These are phyloP conservation scores for Cyberlindnera amylophila DNA, from an alignment of 805 yeast genomes.

Conservation along the genomic window DNA sequence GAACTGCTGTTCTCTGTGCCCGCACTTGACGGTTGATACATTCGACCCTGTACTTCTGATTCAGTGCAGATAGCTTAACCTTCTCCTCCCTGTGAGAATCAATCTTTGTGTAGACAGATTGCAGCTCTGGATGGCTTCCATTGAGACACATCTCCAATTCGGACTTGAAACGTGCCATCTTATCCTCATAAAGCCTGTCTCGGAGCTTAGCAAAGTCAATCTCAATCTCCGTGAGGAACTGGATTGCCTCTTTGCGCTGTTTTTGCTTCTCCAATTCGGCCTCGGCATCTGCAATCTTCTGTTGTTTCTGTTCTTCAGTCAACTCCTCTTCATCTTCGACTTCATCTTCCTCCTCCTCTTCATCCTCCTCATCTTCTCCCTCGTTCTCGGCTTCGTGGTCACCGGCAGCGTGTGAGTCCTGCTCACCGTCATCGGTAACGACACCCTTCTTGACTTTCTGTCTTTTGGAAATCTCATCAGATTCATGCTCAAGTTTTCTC, in stretches of 20 bases:
- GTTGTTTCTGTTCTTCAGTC: slow-evolving; percentile 22
- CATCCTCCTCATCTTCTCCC: slow-evolving; percentile 19
- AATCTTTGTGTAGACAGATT: slow-evolving; percentile 65
- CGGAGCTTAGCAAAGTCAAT: slow-evolving; percentile 80
- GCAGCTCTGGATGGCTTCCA: slow-evolving; percentile 89
- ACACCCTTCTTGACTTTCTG: slow-evolving; percentile 4
- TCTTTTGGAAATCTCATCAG: slow-evolving; percentile 17
- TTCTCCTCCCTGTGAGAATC: slow-evolving; percentile 72
- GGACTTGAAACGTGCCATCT: slow-evolving; percentile 67
- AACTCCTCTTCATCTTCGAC: slow-evolving; percentile 24
- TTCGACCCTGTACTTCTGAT: slow-evolving; percentile 61
- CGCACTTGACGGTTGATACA: slow-evolving; percentile 79
- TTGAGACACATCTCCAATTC: slow-evolving; percentile 83
- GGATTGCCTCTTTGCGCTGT: slow-evolving; percentile 59
- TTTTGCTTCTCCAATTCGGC: slow-evolving; percentile 32
- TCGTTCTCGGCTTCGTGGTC: slow-evolving; percentile 13
- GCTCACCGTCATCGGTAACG: slow-evolving; percentile 19
- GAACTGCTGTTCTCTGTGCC: slow-evolving; percentile 74
- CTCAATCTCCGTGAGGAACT: slow-evolving; percentile 75
- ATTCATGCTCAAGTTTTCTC: slow-evolving; percentile 9
- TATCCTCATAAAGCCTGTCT: slow-evolving; percentile 82
- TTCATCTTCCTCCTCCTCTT: slow-evolving; percentile 21
- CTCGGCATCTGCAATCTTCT: slow-evolving; percentile 22
- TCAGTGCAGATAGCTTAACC: slow-evolving; percentile 44
- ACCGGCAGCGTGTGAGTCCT: slow-evolving; percentile 13